Evolutionary conservation across 1,139 yeast genomes (phyloP).

Genomic region (Yamadazyma diospyri): DNA sequence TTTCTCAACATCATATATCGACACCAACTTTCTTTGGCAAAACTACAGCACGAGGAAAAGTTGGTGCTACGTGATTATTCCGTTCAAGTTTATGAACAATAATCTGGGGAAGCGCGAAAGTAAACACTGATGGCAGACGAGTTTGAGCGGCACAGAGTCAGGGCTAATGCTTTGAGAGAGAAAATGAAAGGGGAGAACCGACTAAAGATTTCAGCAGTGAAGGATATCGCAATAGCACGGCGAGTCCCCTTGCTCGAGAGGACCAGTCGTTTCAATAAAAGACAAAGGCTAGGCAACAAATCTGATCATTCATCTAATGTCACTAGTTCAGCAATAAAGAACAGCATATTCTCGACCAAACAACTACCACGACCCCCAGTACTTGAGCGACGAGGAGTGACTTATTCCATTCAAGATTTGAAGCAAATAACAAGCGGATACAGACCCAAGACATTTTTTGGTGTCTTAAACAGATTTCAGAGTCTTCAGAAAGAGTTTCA

Average conservation of each 20-base stretch:
- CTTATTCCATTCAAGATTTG: conserved; percentile 6
- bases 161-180: conserved; percentile 15
- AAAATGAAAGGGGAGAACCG: conserved; percentile 12
- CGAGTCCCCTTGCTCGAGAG: conserved; percentile 3
- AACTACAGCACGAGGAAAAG: conserved; percentile 8
- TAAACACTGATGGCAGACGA: conserved; percentile 14
- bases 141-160: conserved; percentile 16
- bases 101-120: conserved; percentile 1
- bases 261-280: conserved; percentile 4
- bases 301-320: conserved; percentile 2
- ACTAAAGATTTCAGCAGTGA: background rate
- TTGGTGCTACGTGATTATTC: conserved; percentile 14
- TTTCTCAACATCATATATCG: conserved; percentile 29
- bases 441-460: conserved; percentile 1
- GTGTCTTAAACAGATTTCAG: conserved; percentile 6
- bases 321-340: conserved; percentile 4
- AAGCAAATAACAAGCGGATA: background rate
- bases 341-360: conserved; percentile 3
- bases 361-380: background rate
- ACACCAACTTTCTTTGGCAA: conserved; percentile 14
- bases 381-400: background rate
- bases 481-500: conserved; percentile 4
- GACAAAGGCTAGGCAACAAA: background rate
- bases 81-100: conserved; percentile 13
- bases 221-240: background rate